These are phyloP conservation scores for Kwoniella newhampshirensis DNA, from an alignment of 768 basidiomycete genomes.

Conservation along the genomic window DNA sequence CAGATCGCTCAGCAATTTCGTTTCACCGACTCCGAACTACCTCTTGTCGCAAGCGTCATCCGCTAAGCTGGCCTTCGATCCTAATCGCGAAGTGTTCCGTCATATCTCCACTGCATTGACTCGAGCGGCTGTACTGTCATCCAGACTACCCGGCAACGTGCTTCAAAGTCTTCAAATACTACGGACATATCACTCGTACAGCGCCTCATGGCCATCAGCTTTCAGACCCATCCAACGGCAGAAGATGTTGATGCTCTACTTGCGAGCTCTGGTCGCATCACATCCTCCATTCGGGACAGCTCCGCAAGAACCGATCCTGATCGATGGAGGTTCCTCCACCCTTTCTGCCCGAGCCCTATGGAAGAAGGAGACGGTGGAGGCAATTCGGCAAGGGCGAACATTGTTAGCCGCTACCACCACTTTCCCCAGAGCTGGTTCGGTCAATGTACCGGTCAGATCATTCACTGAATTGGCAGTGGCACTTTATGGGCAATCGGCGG, in stretches of 20 bases:
- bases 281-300: conserved; percentile 25
- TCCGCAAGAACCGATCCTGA: conserved; percentile 33
- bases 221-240: conserved; percentile 78
- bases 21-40: conserved; percentile 28
- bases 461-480: conserved; percentile 62
- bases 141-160: conserved; percentile 54
- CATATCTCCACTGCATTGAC: conserved; percentile 81
- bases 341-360: conserved; percentile 55
- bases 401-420: conserved; percentile 67
- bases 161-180: conserved; percentile 39
- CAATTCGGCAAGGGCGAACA: conserved; percentile 70
- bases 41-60: conserved; percentile 18
- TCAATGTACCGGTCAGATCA: conserved; percentile 75
- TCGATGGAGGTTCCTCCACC: conserved; percentile 17
- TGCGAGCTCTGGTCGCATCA: conserved; percentile 64
- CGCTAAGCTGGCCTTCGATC: conserved; percentile 57
- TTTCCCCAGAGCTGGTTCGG: conserved; percentile 79
- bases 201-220: conserved; percentile 69
- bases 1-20: conserved; percentile 18
- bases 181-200: conserved; percentile 51
- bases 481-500: conserved; percentile 19
- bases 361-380: conserved; percentile 65
- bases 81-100: conserved; percentile 79
- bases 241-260: conserved; percentile 66
- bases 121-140: conserved; percentile 69